Percentiles rank a stretch among this genome's conserved stretches.
These are phyloP conservation scores for Gnomoniopsis sp. DNA, from an alignment of 2,329 filamentous ascomycete species.

Conservation along the genomic window DNA sequence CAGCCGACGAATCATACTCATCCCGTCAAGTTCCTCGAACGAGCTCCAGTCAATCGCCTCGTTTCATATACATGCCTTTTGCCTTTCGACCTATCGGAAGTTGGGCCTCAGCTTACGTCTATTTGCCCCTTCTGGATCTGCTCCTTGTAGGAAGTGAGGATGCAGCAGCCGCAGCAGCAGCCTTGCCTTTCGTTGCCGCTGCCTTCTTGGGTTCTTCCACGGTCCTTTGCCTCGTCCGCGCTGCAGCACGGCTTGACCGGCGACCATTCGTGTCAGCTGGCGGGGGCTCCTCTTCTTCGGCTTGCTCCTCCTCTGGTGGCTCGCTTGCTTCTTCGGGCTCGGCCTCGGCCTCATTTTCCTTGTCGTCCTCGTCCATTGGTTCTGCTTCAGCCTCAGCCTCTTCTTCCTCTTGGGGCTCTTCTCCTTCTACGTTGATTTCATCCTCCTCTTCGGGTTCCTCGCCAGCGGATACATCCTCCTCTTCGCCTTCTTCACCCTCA, in stretches of 20 bases:
- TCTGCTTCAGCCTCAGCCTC: conserved; percentile 2
- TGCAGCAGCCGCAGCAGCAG: not conserved
- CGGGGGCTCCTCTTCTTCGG: conserved; percentile 8
- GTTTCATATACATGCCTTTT: conserved; percentile 12
- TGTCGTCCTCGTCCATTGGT: conserved; percentile 9
- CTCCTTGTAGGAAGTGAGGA: conserved; percentile 10
- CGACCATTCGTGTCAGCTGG: conserved; percentile 18
- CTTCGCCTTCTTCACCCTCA: conserved; percentile 31
- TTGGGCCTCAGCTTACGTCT: not conserved
- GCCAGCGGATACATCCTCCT: conserved; percentile 19
- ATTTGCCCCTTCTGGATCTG: not conserved
- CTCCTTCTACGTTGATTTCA: conserved; percentile 19
- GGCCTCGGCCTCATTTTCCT: conserved; percentile 3
- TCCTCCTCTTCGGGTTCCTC: conserved; percentile 24
- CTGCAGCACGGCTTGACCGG: conserved; percentile 14
- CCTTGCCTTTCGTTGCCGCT: conserved; percentile 14
- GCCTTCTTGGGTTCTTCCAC: conserved; percentile 11
- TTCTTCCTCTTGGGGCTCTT: conserved; percentile 1
- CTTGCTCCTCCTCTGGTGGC: conserved; percentile 1
- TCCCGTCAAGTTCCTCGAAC: not conserved
- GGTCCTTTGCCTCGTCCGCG: conserved; percentile 13
- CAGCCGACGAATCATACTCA: not conserved
- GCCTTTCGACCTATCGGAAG: conserved; percentile 5
- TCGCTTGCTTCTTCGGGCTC: conserved; percentile 3
- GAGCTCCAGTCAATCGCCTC: not conserved